phyloP scores from a whole-genome alignment of 768 basidiomycete genomes.

The Dentipellis sp. region DNA sequence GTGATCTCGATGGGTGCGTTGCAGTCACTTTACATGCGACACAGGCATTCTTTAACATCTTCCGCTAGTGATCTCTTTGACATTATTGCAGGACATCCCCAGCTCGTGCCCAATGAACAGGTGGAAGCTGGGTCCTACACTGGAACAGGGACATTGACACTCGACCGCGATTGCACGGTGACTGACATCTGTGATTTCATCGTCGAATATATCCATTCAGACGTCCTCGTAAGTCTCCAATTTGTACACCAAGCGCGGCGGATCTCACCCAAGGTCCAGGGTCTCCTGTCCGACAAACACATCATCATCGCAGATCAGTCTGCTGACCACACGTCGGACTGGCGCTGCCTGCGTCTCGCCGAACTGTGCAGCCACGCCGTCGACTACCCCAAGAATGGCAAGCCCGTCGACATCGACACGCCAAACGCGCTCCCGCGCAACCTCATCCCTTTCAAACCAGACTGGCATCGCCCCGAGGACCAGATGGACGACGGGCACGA shows the following conservation, averaged over 20 bases:
- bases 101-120: slow-evolving; percentile 44
- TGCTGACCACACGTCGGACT: slow-evolving; percentile 54
- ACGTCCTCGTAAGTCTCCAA: slow-evolving; percentile 49
- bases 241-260: neutral
- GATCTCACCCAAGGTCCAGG: slow-evolving; percentile 28
- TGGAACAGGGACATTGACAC: slow-evolving; percentile 15
- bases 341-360: slow-evolving; percentile 48
- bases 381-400: slow-evolving; percentile 75
- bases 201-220: slow-evolving; percentile 77
- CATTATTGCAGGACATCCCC: slow-evolving; percentile 40
- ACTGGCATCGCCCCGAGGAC: slow-evolving; percentile 53
- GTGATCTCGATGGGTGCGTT: slow-evolving; percentile 68
- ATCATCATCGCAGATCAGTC: slow-evolving; percentile 70
- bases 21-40: neutral
- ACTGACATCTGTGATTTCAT: slow-evolving; percentile 74
- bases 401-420: slow-evolving; percentile 42
- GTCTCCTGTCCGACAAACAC: slow-evolving; percentile 60
- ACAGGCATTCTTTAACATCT: neutral
- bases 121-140: slow-evolving; percentile 44
- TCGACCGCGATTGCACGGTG: slow-evolving; percentile 39
- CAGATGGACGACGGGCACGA: slow-evolving; percentile 18
- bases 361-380: slow-evolving; percentile 59
- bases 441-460: slow-evolving; percentile 64
- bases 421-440: slow-evolving; percentile 33
- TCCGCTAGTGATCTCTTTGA: slow-evolving; percentile 50